Base-by-base conservation (phyloP, 768 basidiomycete species). In the Stropharia rugosoannulata region DNA sequence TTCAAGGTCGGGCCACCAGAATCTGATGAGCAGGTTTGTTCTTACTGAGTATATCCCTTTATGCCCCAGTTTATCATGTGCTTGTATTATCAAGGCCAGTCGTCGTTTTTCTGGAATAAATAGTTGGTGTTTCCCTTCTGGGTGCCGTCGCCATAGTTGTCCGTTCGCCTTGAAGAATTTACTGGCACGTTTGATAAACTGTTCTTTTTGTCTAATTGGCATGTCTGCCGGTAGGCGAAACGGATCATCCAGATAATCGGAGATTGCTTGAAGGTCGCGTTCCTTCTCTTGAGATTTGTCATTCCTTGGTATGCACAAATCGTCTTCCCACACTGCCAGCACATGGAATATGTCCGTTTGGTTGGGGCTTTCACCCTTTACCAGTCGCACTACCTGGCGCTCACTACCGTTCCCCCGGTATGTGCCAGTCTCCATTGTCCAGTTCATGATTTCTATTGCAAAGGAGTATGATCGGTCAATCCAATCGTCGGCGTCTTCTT, bases 61-160 rank as follows among this genome's bases (percentile, higher is more conserved):
- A n/a, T n/a, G n/a, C n/a, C n/a, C n/a, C n/a, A n/a, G n/a, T n/a
- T n/a, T n/a, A n/a, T n/a, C n/a, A n/a, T n/a, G n/a, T n/a, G n/a
- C n/a, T n/a, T n/a, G n/a, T n/a, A n/a, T n/a, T n/a, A n/a, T n/a
- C n/a, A n/a, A n/a, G n/a, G n/a, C n/a, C n/a, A 64, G 27, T 0
- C 64, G 52, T 2, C 56, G 48, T 0, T 48, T 42, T 1, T 25
- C n/a, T 0, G 46, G 47, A 11, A 60, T 49, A 22, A 58, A 56
- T 0, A 71, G 70, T 66, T 60, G 56, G 37, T 70, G 67, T 25
- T 54, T 41, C 12, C 66, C 63, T 4, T 57, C 27, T 7, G 25
- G 9, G 36, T 63, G 58, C n/a, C 60, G 58, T n/a, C n/a, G n/a
- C n/a, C n/a, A n/a, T n/a, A n/a, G n/a, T 16, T 54, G 39, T 1